Conservation (phyloP, 2,329 filamentous ascomycete genomes). For the Ophiostoma novo-ulmi region DNA sequence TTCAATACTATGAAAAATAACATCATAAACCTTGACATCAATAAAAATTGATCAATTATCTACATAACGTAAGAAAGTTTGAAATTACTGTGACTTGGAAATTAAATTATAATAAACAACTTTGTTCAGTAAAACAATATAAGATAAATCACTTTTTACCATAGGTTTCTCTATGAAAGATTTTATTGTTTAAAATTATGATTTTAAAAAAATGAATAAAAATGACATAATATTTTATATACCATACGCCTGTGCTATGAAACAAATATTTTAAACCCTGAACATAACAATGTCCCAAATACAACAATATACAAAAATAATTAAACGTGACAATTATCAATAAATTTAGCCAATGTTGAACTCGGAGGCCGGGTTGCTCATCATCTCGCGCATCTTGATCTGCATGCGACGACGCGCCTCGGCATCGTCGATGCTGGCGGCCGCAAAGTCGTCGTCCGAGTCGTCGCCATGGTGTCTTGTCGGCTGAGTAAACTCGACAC, state of each 20-base stretch:
- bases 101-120: too few species aligned
- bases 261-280: slow-evolving; percentile 18
- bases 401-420: slow-evolving; percentile 55
- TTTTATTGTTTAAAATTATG: neutral
- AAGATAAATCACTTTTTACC: too few species aligned
- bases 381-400: slow-evolving; percentile 31
- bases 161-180: too few species aligned
- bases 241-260: slow-evolving; percentile 15
- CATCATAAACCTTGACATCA: neutral
- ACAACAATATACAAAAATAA: neutral
- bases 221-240: neutral
- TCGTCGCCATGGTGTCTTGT: slow-evolving; percentile 21
- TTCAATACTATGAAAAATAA: neutral
- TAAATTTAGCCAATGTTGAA: slow-evolving; percentile 29
- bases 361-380: slow-evolving; percentile 27
- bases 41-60: too few species aligned
- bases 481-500: neutral
- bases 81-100: too few species aligned
- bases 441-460: slow-evolving; percentile 34
- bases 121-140: too few species aligned
- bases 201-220: neutral
- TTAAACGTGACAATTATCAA: neutral
- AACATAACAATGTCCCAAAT: slow-evolving; percentile 16
- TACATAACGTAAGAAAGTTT: too few species aligned
- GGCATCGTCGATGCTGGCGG: slow-evolving; percentile 44